Evolutionary conservation across 163 green algal genomes (phyloP), one percentile per base, ranked within the genome.

Genomic region (Prototheca wickerhamii): DNA sequence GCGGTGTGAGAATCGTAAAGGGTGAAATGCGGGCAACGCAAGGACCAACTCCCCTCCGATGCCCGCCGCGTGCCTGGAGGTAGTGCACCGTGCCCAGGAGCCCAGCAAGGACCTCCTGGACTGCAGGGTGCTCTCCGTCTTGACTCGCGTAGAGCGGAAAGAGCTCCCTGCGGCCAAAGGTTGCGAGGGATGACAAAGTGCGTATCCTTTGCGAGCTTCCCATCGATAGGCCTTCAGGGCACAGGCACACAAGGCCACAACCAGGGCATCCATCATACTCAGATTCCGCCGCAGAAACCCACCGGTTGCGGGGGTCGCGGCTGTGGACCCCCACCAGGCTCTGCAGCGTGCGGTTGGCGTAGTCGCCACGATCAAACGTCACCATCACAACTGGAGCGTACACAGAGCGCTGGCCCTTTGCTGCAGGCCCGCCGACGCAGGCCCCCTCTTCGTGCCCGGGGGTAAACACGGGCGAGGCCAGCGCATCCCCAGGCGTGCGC

Each of bases 361-460:
- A 83, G 15, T 75, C 73, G 6, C 53, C 43, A 4, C 82, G 63
- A 51, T 88, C 76, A 65, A 78, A 86, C 0, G 76, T 68, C 28
- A 89, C 62, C 8, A 78, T 68, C 21, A 88, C 81, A 21, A 89
- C 76, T 4, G 78, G 78, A 20, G 77, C 77, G 12, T 76, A 53
- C 69, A 1, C 1, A 4, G 1, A 15, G 3, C 1, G 51, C 31
- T 8, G 51, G 44, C 0, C 26, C 29, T 46, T 15, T 46, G 37
- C 10, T 8, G 8, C 37, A 12, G 37, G 10, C 7, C 25, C 15
- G 0, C 60, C 58, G 4, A 80, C 53, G 30, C 73, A 80, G 3
- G 46, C 42, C 15, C 33, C 54, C 2, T 67, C 59, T 35, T 72
- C 65, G 20, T 66, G 60, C 17, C 65, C 65, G 61, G 65, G 46